Percentiles rank a stretch among this genome's conserved stretches.
Evolutionary conservation across 768 basidiomycete genomes (phyloP).

Genomic region (Lentinula detonsa): DNA sequence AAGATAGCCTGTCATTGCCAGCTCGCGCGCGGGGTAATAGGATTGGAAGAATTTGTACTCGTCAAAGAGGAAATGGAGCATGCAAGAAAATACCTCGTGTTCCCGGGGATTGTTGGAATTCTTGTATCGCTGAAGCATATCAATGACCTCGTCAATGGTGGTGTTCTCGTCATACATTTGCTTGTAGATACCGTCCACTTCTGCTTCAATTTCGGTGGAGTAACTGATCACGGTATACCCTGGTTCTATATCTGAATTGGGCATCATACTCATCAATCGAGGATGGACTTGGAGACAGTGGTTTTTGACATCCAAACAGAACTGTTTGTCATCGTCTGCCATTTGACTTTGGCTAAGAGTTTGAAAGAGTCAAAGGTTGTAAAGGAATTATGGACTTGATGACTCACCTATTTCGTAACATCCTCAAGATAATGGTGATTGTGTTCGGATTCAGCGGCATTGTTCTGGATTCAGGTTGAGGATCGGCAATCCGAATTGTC

Average conservation of each 20-base stretch:
- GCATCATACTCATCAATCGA: conserved; percentile 89
- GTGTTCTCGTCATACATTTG: conserved; percentile 97
- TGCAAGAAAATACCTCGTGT: conserved; percentile 98
- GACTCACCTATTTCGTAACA: conserved; percentile 76
- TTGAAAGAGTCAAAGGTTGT: conserved; percentile 6
- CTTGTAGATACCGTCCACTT: conserved; percentile 94
- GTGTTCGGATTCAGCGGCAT: conserved; percentile 85
- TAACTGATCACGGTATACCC: conserved; percentile 88
- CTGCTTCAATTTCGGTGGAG: conserved; percentile 81
- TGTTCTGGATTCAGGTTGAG: conserved; percentile 70
- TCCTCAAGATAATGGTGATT: conserved; percentile 87
- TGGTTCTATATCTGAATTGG: conserved; percentile 82
- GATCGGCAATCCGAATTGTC: conserved; percentile 66
- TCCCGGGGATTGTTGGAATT: conserved; percentile 77
- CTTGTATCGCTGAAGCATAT: conserved; percentile 81
- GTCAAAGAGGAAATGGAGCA: conserved; percentile 99
- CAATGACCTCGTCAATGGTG: conserved; percentile 90
- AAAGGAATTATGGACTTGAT: not conserved
- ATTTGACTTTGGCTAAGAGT: conserved; percentile 64
- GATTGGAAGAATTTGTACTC: conserved; percentile 99
- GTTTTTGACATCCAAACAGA: conserved; percentile 88
- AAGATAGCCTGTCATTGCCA: conserved; percentile 92
- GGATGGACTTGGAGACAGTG: conserved; percentile 93
- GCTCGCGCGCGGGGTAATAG: conserved; percentile 89
- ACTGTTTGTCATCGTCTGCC: conserved; percentile 72